phyloP scores from a whole-genome alignment of 2,329 filamentous ascomycete species.

The Beauveria varroae region DNA sequence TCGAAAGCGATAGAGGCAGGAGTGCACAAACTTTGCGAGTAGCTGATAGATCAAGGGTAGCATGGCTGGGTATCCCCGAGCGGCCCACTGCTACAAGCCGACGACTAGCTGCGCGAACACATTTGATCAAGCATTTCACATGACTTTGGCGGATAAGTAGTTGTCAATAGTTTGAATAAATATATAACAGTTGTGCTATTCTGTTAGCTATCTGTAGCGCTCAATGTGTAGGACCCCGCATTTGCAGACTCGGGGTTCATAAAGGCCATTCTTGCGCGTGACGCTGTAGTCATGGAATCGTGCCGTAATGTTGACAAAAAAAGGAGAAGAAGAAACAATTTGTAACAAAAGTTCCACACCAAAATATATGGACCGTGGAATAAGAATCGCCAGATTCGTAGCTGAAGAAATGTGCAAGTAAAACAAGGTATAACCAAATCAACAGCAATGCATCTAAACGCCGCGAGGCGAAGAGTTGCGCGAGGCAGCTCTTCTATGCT shows the following conservation, averaged over 20 bases:
- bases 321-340: too few relatives aligned
- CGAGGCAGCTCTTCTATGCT: background rate
- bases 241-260: background rate
- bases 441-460: conserved; percentile 4
- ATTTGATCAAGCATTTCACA: background rate
- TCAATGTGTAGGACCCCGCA: background rate
- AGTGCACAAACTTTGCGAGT: too few relatives aligned
- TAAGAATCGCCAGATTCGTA: too few relatives aligned
- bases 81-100: too few relatives aligned
- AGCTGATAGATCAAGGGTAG: background rate
- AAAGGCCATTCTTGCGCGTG: too few relatives aligned
- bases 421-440: background rate
- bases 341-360: too few relatives aligned
- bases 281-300: too few relatives aligned
- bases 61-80: too few relatives aligned
- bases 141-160: background rate
- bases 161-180: background rate
- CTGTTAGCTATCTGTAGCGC: conserved; percentile 17
- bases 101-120: too few relatives aligned
- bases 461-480: conserved; percentile 9
- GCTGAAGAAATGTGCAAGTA: background rate
- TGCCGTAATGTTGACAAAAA: too few relatives aligned
- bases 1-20: background rate
- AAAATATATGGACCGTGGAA: too few relatives aligned
- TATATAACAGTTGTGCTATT: conserved; percentile 32